Percentiles rank a stretch among this genome's conserved stretches.
phyloP scores from a whole-genome alignment of 129 eudicot species.

The Centrapalus pauciflorus region DNA sequence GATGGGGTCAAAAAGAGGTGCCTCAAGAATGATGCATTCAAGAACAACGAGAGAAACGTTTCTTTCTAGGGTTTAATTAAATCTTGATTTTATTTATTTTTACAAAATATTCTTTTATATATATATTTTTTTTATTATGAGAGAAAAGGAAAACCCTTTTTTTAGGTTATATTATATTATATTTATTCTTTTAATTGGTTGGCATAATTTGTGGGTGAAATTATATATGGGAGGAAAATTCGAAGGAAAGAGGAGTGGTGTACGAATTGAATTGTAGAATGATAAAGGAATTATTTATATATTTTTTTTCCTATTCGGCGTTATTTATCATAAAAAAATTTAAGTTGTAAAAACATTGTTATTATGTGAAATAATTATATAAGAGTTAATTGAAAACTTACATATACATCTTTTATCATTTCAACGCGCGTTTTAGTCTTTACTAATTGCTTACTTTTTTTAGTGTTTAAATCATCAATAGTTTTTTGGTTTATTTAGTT shows the following conservation, averaged over 20 bases:
- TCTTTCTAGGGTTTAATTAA: conserved; percentile 25
- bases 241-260: conserved; percentile 11
- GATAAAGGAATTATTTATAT: neutral
- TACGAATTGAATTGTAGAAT: conserved; percentile 13
- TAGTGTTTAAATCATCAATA: too few relatives aligned
- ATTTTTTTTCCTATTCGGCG: too few relatives aligned
- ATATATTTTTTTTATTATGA: neutral
- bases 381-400: too few relatives aligned
- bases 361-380: too few relatives aligned
- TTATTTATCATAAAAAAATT: too few relatives aligned
- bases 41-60: conserved; percentile 49
- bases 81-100: neutral
- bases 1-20: conserved; percentile 25
- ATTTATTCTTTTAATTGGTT: neutral
- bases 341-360: too few relatives aligned
- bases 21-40: conserved; percentile 37
- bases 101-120: neutral
- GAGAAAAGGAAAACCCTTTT: neutral
- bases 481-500: too few relatives aligned
- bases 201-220: neutral
- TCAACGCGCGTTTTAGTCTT: too few relatives aligned
- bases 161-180: neutral
- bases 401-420: too few relatives aligned
- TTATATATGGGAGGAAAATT: neutral
- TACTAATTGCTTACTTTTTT: too few relatives aligned